Conservation (phyloP, 495 filamentous ascomycete genomes). For the Penicillium salamii region DNA sequence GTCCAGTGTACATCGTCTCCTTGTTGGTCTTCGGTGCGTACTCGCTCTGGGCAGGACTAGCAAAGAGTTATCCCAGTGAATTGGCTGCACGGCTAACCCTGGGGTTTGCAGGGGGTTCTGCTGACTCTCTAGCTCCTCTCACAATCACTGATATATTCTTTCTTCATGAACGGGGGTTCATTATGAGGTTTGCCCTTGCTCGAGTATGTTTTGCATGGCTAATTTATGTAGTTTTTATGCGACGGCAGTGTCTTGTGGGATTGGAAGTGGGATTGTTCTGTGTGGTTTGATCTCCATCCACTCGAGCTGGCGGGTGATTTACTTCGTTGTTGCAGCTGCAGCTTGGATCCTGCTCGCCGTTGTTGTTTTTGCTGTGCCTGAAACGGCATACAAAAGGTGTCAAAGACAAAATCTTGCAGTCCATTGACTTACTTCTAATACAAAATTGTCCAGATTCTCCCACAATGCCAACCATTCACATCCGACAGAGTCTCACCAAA, state of each 20-base stretch:
- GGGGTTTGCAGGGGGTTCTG: conserved; percentile 51
- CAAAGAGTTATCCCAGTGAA: conserved; percentile 40
- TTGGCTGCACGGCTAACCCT: conserved; percentile 47
- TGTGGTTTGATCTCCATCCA: conserved; percentile 49
- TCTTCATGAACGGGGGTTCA: conserved; percentile 53
- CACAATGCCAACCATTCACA: too few species aligned
- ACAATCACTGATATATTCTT: conserved; percentile 58
- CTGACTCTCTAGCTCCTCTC: conserved; percentile 50
- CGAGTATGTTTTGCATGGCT: too few species aligned
- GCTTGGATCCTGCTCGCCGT: conserved; percentile 42
- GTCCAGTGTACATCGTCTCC: conserved; percentile 49
- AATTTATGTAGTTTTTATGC: conserved; percentile 22
- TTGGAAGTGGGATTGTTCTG: conserved; percentile 46
- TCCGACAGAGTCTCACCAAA: too few species aligned
- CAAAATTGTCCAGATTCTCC: too few species aligned
- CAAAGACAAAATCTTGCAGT: too few species aligned
- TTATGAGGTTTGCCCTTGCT: conserved; percentile 27
- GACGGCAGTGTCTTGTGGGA: conserved; percentile 45
- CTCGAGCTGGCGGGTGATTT: conserved; percentile 49
- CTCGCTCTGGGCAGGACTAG: conserved; percentile 46
- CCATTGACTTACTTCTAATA: too few species aligned
- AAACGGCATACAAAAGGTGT: conserved; percentile 42
- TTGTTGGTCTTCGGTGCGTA: conserved; percentile 43
- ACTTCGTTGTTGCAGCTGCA: conserved; percentile 45
- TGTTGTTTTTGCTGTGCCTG: conserved; percentile 51